These are phyloP conservation scores for Lathyrus aphaca DNA, from an alignment of 306 rosid genomes.

Conservation along the genomic window DNA sequence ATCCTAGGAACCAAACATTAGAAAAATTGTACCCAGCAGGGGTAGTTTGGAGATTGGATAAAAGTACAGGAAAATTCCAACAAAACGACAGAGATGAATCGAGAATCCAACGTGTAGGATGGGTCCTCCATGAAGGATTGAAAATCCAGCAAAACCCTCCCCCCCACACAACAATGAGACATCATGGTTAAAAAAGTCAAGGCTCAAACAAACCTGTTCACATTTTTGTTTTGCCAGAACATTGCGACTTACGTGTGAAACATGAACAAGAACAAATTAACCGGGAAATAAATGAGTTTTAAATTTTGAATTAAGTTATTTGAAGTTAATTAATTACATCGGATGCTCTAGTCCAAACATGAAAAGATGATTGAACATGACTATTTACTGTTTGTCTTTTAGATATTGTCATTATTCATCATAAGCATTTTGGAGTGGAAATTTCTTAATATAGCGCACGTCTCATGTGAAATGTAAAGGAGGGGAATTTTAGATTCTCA, in stretches of 20 bases:
- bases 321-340: conserved; percentile 25
- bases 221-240: conserved; percentile 19
- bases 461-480: conserved; percentile 51
- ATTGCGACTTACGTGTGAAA: conserved; percentile 32
- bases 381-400: conserved; percentile 33
- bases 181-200: conserved; percentile 12
- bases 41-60: neutral
- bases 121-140: conserved; percentile 43
- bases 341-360: conserved; percentile 36
- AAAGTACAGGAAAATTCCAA: conserved; percentile 2
- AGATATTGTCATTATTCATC: neutral
- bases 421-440: conserved; percentile 24
- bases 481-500: conserved; percentile 44
- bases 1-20: neutral
- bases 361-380: conserved; percentile 23
- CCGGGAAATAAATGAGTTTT: neutral
- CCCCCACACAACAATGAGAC: conserved; percentile 2
- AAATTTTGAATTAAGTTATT: neutral
- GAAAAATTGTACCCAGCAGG: neutral
- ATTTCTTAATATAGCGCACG: conserved; percentile 41
- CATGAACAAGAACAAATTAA: neutral
- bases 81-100: conserved; percentile 29
- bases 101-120: conserved; percentile 53
- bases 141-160: neutral
- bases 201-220: conserved; percentile 9